Base-by-base conservation (phyloP, 2,329 filamentous ascomycete genomes). In the Chrysoporthe puriensis region DNA sequence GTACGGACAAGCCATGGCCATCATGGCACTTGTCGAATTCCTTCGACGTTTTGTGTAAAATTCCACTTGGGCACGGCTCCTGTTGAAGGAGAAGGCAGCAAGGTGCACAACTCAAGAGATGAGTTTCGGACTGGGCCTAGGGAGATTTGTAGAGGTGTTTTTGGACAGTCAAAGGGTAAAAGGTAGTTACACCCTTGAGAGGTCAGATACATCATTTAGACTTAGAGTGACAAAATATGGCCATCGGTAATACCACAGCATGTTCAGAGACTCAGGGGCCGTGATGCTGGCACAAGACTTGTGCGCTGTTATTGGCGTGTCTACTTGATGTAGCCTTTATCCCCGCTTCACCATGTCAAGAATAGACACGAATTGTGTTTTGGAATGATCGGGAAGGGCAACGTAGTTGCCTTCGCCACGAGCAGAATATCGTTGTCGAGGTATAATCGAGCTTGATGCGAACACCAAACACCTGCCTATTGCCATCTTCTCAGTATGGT, bases 1-100 rank as follows among this genome's bases (percentile, higher is more conserved):
- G 7, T 94, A 94, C 73, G 92, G 92, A 0, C 92, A 94, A 77
- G 90, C 91, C 0, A 94, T 94, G 91, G 91, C 90, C 0, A 93
- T 94, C 70, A 93, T 94, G 89, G 89, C 90, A 0, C 76, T 94
- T 71, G 91, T 90, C 0, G 92, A 95, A 78, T 91, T 90, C 72
- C 75, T 92, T 77, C 83, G 90, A 60, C 84, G 84, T 43, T 90
- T 86, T 58, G 77, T 80, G 64, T 79, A 62, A 36, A 60, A 14
- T 14, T 26, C 36, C 44, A 26, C 18, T n/a, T 60, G 14, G 18
- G 57, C 5, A 7, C 40, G 36, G 40, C 26, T 26, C 26, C 26
- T 26, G 26, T 26, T 26, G 26, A 26, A 26, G 26, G 26, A 26
- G 26, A 26, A 26, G 26, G 26, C 26, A 26, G 26, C 36, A 9